Base-by-base conservation (phyloP, 2,329 filamentous ascomycete species). In the Aspergillus flavus region DNA sequence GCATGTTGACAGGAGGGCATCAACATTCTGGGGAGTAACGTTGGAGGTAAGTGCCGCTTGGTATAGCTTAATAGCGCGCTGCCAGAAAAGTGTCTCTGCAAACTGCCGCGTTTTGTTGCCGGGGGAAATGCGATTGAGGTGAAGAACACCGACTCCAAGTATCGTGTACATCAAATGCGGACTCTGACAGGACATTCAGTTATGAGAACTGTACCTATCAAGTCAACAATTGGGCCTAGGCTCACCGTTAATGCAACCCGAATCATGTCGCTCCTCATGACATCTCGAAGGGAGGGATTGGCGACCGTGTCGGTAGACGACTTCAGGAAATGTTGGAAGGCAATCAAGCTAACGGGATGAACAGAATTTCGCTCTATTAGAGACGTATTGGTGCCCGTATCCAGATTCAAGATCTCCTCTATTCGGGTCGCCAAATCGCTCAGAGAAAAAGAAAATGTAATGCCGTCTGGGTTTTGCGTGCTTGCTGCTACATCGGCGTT, bases 91-190 rank as follows among this genome's bases (percentile, higher is more conserved):
- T 9, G 69, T 63, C 62, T 74, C 74, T 19, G 70, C 70, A 16
- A 70, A 30, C 11, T 63, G 59, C 16, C 65, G 63, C 6, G 64
- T 59, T 41, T 67, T 60, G 34, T 61, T 62, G 6, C 45, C 58
- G 3, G 72, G 73, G 11, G 61, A 62, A 6, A 69, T 50, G 4
- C 72, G 69, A 45, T 70, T 71, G 2, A 75, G 64, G 41, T 76
- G 73, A 1, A 73, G 68, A 30, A 68, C 67, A 10, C 71, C 71
- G 6, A 71, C 69, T 12, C 64, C 73, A 10, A 76, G 62, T 26
- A 76, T 65, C 3, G 72, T 72, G 57, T 75, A 74, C 72, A 76
- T 74, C 6, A 76, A 46, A 57, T 76, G 68, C 0, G 70, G 57
- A 46, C 57, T 71, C 74, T 75, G 45, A 2, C 4, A 10, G 10